Evolutionary conservation across 306 rosid species (phyloP), one percentile per base, ranked within the genome.

Genomic region (Quercus engelmannii): DNA sequence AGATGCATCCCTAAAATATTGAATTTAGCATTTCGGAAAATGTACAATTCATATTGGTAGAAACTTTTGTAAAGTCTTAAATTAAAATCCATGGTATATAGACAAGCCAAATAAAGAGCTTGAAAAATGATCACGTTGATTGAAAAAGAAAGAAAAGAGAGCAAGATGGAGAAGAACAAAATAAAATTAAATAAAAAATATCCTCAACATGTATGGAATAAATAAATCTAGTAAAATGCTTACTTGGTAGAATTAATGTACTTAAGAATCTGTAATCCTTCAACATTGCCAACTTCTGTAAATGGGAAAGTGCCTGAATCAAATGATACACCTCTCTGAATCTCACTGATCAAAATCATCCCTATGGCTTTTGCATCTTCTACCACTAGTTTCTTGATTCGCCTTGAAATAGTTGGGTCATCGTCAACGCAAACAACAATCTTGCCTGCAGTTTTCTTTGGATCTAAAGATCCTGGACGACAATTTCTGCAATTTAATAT

Each of bases 181-280:
- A n/a, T 31, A 15, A 55, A 33, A 17, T 1, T 20, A 23, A 59
- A 25, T 11, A 46, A 41, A n/a, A 31, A 43, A 75, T 46, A 25
- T 55, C 11, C 11, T 35, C 64, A 61, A 6, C 11, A 6, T 69
- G 28, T 74, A 11, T 62, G 13, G 15, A 58, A 58, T 58, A 7
- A 12, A 58, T 55, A 55, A 51, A 74, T 21, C 61, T 58, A 78
- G 59, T 71, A 15, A 49, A 49, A 59, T 52, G 81, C 92, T 90
- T 88, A 94, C 99, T 76, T 91, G 78, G 97, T 86, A 51, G 98
- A 85, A 68, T 92, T 91, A 20, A 90, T 88, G 91, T 95, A 95
- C 23, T 75, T 19, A 59, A 91, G 92, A 81, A 95, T 92, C 75
- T 91, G 94, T 49, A 81, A 33, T 55, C 99, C 97, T 70, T 81